Conservation (phyloP, 2,329 filamentous ascomycete genomes). For the Cladophialophora bantiana region DNA sequence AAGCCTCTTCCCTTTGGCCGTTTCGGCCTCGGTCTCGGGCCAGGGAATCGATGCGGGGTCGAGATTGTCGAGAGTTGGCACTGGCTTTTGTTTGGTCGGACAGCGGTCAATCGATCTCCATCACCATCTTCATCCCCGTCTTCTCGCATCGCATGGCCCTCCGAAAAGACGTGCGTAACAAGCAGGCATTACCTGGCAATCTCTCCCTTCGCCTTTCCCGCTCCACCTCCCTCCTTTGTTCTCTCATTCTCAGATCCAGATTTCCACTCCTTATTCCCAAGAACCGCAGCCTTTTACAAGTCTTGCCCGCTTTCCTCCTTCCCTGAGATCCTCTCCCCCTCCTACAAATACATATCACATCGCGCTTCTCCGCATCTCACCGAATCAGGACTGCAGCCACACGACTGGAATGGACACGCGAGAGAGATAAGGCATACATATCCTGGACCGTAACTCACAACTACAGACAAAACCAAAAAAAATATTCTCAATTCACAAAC, state of each 20-base stretch:
- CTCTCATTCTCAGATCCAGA: too few relatives aligned
- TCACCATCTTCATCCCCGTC: not conserved
- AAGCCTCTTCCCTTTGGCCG: too few relatives aligned
- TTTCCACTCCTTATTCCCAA: too few relatives aligned
- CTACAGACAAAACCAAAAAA: too few relatives aligned
- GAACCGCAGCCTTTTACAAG: too few relatives aligned
- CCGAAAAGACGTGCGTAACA: too few relatives aligned
- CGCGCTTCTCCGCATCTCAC: conserved; percentile 10
- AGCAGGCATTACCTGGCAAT: too few relatives aligned
- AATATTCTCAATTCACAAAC: too few relatives aligned
- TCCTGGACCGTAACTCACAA: too few relatives aligned
- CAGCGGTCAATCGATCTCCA: not conserved
- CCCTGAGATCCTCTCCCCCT: not conserved
- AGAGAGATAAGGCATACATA: not conserved
- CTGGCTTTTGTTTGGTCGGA: not conserved
- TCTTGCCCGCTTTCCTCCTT: not conserved
- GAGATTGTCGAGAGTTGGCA: not conserved
- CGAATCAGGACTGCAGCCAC: not conserved
- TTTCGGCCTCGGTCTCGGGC: not conserved
- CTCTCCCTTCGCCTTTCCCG: too few relatives aligned
- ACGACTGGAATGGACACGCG: not conserved
- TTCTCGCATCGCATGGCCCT: too few relatives aligned
- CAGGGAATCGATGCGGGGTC: not conserved
- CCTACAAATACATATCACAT: not conserved
- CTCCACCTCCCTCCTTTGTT: too few relatives aligned